Base-by-base conservation (phyloP, 768 basidiomycete genomes). In the Agaricus blazei region DNA sequence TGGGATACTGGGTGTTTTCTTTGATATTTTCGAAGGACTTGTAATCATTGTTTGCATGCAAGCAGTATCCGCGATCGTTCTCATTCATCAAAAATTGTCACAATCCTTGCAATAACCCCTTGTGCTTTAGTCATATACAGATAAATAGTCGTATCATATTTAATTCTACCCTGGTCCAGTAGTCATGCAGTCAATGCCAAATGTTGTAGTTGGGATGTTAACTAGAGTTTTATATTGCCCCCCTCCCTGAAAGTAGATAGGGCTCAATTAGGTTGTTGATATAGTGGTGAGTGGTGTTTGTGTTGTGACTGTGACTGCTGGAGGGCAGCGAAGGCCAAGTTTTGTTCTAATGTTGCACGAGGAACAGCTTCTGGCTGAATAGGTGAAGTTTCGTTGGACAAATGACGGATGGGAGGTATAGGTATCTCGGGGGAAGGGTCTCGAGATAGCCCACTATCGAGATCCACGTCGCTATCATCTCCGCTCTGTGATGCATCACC, bases 291-390 rank as follows among this genome's bases (percentile, higher is more conserved):
- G 3, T 53, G 49, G 19, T 44, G 27, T n/a, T 46, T 36, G 48
- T 60, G 57, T 58, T 73, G 73, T 15, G 82, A 80, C 47, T 73
- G 73, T 15, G 82, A 80, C 47, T 78, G 79, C 59, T 82, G 80
- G 40, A 85, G 73, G 15, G 79, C 84, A 45, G 85, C 88, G 59
- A 89, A 92, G 4, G 88, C 89, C 85, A 90, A 87, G 61, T 87
- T 89, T 69, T 92, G 89, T 66, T 90, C 89, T 44, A 90, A 72
- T 9, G 89, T 90, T 3, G 89, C 84, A 28, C 80, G 79, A 55
- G 77, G 82, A 29, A 74, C 68, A 51, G 70, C 68, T 51, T 75
- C 75, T 9, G 76, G 67, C 26, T 65, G 66, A 50, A 78, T 74
- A 68, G 71, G 70, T 19, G 75, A 74, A 50, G 74, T 62, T 62